Evolutionary conservation across 164 flowering plant genomes (phyloP).

Genomic region (Vitis riparia): DNA sequence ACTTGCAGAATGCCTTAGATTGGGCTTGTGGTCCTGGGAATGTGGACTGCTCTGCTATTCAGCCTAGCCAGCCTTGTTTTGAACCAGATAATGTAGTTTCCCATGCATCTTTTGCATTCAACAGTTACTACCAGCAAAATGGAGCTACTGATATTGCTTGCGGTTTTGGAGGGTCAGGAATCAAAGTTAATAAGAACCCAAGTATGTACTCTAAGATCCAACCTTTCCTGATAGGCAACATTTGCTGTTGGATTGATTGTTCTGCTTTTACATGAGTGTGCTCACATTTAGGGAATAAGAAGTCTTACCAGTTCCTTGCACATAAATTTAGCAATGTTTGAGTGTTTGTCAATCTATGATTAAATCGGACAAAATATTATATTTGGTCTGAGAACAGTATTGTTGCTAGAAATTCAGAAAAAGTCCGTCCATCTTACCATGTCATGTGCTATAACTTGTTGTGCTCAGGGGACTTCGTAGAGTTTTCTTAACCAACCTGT

Average conservation of each 20-base stretch:
- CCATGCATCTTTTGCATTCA: conserved; percentile 92
- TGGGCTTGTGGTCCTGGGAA: conserved; percentile 98
- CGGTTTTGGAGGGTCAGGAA: conserved; percentile 87
- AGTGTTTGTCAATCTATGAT: not conserved
- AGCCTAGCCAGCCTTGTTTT: conserved; percentile 93
- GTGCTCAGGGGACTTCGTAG: no score
- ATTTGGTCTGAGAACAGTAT: no score
- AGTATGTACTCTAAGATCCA: conserved; percentile 47
- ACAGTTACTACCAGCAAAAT: conserved; percentile 92
- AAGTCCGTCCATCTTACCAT: no score
- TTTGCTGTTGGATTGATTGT: conserved; percentile 1
- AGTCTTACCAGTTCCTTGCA: not conserved
- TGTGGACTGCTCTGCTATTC: conserved; percentile 92
- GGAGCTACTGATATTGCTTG: conserved; percentile 88
- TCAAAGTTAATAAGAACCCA: conserved; percentile 74
- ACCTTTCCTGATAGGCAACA: not conserved
- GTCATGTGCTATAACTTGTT: no score
- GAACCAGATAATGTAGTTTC: conserved; percentile 81
- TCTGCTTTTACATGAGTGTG: not conserved
- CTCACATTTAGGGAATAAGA: not conserved
- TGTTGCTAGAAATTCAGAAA: no score
- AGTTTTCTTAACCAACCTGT: no score
- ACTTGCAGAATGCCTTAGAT: conserved; percentile 74
- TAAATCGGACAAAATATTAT: no score
- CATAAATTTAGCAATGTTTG: not conserved